Percentiles rank a stretch among this genome's conserved stretches.
These are phyloP conservation scores for Botryotinia globosa DNA, from an alignment of 2,329 filamentous ascomycete genomes.

Conservation along the genomic window DNA sequence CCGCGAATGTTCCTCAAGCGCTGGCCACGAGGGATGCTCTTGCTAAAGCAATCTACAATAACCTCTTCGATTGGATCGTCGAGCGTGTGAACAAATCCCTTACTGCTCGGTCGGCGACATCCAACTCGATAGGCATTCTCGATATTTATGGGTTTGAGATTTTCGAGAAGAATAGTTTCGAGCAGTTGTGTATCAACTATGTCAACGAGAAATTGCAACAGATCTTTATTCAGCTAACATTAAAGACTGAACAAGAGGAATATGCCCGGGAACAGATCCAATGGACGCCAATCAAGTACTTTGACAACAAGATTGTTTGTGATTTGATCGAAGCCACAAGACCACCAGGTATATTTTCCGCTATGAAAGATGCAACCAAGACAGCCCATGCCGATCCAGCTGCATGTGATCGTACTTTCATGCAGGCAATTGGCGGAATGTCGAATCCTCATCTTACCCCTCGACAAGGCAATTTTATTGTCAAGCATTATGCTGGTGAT, in stretches of 20 bases:
- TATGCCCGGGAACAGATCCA: constrained; percentile 94
- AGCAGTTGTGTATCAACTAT: constrained; percentile 99
- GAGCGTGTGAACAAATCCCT: constrained; percentile 86
- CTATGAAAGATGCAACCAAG: constrained; percentile 95
- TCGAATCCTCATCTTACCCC: constrained; percentile 88
- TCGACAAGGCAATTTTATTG: constrained; percentile 92
- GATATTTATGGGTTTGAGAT: constrained; percentile 99
- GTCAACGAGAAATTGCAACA: constrained; percentile 99
- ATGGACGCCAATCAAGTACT: constrained; percentile 99
- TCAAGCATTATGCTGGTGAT: constrained; percentile 98
- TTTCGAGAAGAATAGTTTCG: constrained; percentile 98
- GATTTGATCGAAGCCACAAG: constrained; percentile 91
- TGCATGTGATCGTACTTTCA: constrained; percentile 93
- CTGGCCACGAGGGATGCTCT: constrained; percentile 84
- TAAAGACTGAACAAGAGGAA: constrained; percentile 97
- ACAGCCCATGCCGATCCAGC: constrained; percentile 95
- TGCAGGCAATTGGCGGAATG: constrained; percentile 87
- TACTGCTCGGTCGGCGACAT: constrained; percentile 69
- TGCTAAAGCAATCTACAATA: constrained; percentile 94
- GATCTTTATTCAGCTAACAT: constrained; percentile 95
- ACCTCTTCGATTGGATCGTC: constrained; percentile 98
- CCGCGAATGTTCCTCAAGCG: constrained; percentile 84
- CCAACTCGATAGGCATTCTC: constrained; percentile 90
- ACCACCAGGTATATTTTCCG: constrained; percentile 89
- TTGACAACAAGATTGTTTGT: constrained; percentile 98